Conservation (phyloP, 352 stramenopile species). For the Phytophthora sansomeana region DNA sequence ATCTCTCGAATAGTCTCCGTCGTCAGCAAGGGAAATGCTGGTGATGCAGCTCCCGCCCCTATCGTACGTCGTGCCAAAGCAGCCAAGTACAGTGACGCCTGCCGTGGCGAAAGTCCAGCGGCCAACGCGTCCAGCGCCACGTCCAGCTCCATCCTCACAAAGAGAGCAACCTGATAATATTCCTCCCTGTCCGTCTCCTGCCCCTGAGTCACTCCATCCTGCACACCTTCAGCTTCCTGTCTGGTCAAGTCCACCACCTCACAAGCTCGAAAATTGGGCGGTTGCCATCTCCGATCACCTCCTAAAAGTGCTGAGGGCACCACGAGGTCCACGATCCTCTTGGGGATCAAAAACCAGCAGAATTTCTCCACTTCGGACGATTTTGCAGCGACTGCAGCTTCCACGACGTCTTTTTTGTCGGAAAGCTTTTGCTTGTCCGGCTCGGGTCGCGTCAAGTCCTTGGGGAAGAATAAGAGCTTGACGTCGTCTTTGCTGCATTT, state of each 20-base stretch:
- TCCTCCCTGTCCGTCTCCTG: constrained; percentile 1
- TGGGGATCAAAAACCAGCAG: constrained; percentile 24
- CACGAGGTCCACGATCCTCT: constrained; percentile 16
- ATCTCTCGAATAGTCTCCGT: constrained; percentile 23
- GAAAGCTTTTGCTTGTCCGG: constrained; percentile 10
- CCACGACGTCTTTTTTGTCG: constrained; percentile 6
- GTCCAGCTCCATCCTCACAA: constrained; percentile 25
- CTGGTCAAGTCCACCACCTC: constrained; percentile 7
- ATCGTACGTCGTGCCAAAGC: constrained; percentile 1
- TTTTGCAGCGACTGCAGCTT: constrained; percentile 14
- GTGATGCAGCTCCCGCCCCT: not conserved
- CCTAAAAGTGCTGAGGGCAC: not conserved
- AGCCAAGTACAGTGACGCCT: constrained; percentile 20
- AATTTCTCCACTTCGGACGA: constrained; percentile 6
- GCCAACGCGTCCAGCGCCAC: constrained; percentile 26
- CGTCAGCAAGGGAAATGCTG: constrained; percentile 8
- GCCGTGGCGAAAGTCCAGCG: constrained; percentile 19
- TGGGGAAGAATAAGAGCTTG: constrained; percentile 55
- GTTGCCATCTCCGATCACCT: not conserved
- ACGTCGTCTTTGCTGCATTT: constrained; percentile 32
- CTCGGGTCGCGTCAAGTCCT: constrained; percentile 12
- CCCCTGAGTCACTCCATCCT: not conserved
- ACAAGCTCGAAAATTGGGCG: constrained; percentile 13
- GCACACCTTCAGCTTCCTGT: not conserved
- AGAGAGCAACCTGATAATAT: constrained; percentile 28